Evolutionary conservation across 78 protist genomes (phyloP), one percentile per base, ranked within the genome.

Genomic region (Acrasis kona): DNA sequence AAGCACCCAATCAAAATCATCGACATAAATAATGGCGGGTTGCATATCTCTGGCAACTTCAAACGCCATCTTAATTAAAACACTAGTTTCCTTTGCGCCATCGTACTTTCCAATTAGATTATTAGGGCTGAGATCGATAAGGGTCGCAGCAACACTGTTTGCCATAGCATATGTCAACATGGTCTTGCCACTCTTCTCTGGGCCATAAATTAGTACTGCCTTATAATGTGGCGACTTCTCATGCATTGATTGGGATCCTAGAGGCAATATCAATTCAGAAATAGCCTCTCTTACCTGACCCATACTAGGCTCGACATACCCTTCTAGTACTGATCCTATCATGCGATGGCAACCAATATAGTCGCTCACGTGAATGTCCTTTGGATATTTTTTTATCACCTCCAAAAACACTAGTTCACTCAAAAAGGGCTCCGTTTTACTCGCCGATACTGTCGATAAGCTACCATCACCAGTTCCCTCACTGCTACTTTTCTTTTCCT

Each of bases 101-200:
- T 58, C 10, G 65, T 70, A 70, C 38, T 8, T 5, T 31, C 74
- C 74, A 7, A 4, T 6, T n/a, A 65, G 5, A 40, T 12, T 2
- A 2, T 34, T 27, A 2, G 90, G 86, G 19, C 83, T 42, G 69
- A 86, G 65, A 36, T 86, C 35, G 74, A 86, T 58, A 31, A 76
- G 70, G 40, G 27, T 35, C 3, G 84, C 40, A 39, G 84, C 90
- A 4, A 72, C 35, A 39, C 73, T 84, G 58, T 32, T 36, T 9
- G 76, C 71, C 2, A 86, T 27, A 5, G 86, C 83, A 69, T 77
- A n/a, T 5, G 81, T 35, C 73, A 86, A 72, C 81, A 86, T 36
- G n/a, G 78, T 70, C 81, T 86, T 86, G 42, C 90, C 90, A 1
- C 40, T 5, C 41, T 39, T 31, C 0, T 5, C 57, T 5, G 76